A percentile compares a stretch with the other conserved stretches of the same genome.
These are phyloP conservation scores for Chlorella sp. DNA, from an alignment of 139 green algal species.

Conservation along the genomic window DNA sequence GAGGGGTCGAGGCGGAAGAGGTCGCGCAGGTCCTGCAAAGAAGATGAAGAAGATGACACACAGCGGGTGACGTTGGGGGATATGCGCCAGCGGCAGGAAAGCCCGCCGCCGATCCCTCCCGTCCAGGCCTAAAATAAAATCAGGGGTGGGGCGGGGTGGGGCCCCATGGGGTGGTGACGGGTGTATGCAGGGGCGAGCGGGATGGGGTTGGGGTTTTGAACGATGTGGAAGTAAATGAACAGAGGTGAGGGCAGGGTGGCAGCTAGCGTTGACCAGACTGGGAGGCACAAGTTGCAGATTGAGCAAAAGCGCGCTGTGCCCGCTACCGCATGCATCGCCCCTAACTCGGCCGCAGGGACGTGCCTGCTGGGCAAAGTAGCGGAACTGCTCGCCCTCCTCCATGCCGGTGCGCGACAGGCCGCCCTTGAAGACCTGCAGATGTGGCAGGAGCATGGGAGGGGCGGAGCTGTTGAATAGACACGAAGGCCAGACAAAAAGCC, in stretches of 20 bases:
- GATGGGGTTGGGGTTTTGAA: no score
- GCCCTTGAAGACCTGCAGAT: constrained; percentile 78
- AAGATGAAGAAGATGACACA: background rate
- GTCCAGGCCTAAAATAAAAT: no score
- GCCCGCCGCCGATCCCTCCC: no score
- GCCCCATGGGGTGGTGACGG: background rate
- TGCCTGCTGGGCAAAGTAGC: constrained; percentile 74
- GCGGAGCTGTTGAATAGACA: background rate
- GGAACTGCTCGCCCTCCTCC: constrained; percentile 79
- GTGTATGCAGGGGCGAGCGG: no score
- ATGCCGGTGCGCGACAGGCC: constrained; percentile 77
- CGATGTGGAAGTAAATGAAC: no score
- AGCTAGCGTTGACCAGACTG: no score
- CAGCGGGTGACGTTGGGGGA: background rate
- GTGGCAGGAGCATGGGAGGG: no score
- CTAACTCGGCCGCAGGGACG: background rate
- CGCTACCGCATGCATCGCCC: background rate
- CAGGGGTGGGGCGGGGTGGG: no score
- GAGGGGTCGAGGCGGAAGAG: constrained; percentile 73
- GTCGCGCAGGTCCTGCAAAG: constrained; percentile 76
- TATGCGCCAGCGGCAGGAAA: no score
- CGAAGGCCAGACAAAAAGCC: no score
- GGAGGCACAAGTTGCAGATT: background rate
- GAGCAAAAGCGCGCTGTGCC: background rate
- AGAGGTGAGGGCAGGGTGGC: no score